A percentile compares a stretch with the other conserved stretches of the same genome.
Evolutionary conservation across 495 filamentous ascomycete species (phyloP).

Genomic region (Podospora anserina): DNA sequence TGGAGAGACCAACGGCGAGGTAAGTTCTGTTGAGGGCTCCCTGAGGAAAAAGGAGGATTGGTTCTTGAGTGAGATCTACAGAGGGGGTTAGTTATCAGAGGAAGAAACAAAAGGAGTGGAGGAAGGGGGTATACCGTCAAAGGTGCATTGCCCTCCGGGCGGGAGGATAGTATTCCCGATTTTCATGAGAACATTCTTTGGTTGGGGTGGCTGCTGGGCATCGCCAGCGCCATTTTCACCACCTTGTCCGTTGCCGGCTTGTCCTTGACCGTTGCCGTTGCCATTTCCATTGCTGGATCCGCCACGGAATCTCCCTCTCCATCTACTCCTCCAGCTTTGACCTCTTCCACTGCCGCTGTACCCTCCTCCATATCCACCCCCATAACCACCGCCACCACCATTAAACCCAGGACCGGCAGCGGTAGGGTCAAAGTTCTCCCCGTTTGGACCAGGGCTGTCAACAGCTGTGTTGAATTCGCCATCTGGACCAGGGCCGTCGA

Average conservation of each 20-base stretch:
- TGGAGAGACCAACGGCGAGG: constrained; percentile 19
- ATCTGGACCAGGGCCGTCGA: background rate
- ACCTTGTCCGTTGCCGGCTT: background rate
- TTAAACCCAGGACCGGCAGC: background rate
- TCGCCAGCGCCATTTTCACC: background rate
- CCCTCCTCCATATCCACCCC: background rate
- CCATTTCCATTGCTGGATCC: background rate
- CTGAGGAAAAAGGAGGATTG: constrained; percentile 18
- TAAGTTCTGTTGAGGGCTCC: constrained; percentile 21
- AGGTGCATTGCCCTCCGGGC: constrained; percentile 14
- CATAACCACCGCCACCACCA: background rate
- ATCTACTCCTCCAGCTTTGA: background rate
- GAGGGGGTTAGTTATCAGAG: background rate
- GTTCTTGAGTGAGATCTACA: constrained; percentile 17
- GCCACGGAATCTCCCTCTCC: constrained; percentile 1
- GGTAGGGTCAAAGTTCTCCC: background rate
- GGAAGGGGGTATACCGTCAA: constrained; percentile 17
- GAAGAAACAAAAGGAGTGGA: background rate
- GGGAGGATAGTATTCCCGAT: constrained; percentile 11
- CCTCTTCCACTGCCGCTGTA: background rate
- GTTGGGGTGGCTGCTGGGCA: background rate
- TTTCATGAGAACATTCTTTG: constrained; percentile 6
- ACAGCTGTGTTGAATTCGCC: background rate
- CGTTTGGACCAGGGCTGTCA: background rate
- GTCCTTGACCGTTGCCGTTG: background rate